These are phyloP conservation scores for Boletus sp. DNA, from an alignment of 768 basidiomycete species.

Conservation along the genomic window DNA sequence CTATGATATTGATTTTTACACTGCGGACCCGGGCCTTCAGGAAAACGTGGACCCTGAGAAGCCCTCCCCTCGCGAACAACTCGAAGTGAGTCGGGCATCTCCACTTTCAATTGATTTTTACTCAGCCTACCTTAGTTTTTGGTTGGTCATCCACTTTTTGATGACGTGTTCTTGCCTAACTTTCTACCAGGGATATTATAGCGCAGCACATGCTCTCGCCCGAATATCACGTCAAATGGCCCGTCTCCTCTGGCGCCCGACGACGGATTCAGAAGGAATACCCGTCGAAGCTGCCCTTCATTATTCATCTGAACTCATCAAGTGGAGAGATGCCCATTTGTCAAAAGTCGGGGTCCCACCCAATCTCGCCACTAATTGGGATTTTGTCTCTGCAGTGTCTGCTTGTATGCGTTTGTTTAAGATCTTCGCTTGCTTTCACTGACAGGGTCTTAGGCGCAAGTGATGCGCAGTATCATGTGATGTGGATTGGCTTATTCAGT, in stretches of 20 bases:
- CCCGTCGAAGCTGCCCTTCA: conserved; percentile 58
- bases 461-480: conserved; percentile 86
- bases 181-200: conserved; percentile 68
- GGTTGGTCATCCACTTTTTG: conserved; percentile 41
- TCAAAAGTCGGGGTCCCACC: conserved; percentile 80
- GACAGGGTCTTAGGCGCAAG: conserved; percentile 53
- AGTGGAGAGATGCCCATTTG: conserved; percentile 78
- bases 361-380: conserved; percentile 83
- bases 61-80: conserved; percentile 72
- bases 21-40: conserved; percentile 55
- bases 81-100: conserved; percentile 52
- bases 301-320: conserved; percentile 53
- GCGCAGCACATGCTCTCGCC: conserved; percentile 79
- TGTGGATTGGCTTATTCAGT: conserved; percentile 83
- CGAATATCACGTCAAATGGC: conserved; percentile 81
- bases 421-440: neutral
- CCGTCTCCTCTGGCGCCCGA: conserved; percentile 74
- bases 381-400: conserved; percentile 77
- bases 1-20: conserved; percentile 88
- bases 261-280: conserved; percentile 74
- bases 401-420: conserved; percentile 42
- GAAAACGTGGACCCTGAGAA: conserved; percentile 48
- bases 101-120: neutral
- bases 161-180: conserved; percentile 9
- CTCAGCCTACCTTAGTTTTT: conserved; percentile 48